phyloP scores from a whole-genome alignment of 257 asterid genomes.

The Lycium ferocissimum region DNA sequence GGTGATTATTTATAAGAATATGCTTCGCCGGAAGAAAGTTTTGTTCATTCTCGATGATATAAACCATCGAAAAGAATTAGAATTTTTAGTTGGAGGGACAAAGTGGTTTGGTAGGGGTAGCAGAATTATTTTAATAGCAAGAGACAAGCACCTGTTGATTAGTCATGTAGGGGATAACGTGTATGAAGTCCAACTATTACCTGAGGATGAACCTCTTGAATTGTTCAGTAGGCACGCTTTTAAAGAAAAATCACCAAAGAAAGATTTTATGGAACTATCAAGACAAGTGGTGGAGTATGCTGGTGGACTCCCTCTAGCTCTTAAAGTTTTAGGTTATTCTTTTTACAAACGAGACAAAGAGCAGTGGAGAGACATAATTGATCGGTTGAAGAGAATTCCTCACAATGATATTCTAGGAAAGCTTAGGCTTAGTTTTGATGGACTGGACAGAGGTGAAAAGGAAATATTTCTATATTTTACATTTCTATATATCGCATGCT shows the following conservation, averaged over 20 bases:
- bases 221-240: conserved; percentile 4
- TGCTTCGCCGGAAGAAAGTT: no score
- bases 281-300: not conserved
- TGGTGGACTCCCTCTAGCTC: conserved; percentile 29
- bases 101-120: conserved; percentile 25
- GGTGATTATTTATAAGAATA: no score
- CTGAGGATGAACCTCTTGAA: not conserved
- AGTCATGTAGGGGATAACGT: not conserved
- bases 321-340: conserved; percentile 30
- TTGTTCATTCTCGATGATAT: not conserved
- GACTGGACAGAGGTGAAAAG: not conserved
- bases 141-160: not conserved
- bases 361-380: not conserved
- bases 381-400: not conserved
- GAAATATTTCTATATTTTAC: not conserved
- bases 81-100: not conserved
- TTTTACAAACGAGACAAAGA: not conserved
- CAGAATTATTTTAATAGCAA: conserved; percentile 19
- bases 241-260: not conserved
- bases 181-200: not conserved
- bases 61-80: not conserved
- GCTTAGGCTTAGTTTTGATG: not conserved
- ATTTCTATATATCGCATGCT: not conserved
- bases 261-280: not conserved
- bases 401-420: not conserved